Conservation (phyloP, 768 basidiomycete genomes). For the Gymnopilus dilepis region DNA sequence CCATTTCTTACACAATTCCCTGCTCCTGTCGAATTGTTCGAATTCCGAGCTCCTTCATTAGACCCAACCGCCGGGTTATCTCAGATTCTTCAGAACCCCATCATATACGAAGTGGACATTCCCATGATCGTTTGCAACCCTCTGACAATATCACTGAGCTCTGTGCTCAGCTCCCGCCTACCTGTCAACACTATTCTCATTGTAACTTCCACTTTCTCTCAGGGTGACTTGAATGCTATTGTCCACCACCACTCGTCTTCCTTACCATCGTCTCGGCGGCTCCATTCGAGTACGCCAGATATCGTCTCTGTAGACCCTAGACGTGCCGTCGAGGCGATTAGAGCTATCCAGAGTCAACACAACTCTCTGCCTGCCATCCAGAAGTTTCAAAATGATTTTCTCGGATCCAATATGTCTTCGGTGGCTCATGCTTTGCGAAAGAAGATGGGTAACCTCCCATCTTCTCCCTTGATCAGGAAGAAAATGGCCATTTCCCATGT, state of each 20-base stretch:
- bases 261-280: slow-evolving; percentile 19
- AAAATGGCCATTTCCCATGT: slow-evolving; percentile 45
- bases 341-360: slow-evolving; percentile 49
- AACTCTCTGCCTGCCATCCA: slow-evolving; percentile 58
- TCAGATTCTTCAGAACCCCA: slow-evolving; percentile 24
- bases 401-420: slow-evolving; percentile 61
- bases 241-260: slow-evolving; percentile 16
- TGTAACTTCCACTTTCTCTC: slow-evolving; percentile 37
- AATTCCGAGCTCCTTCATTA: slow-evolving; percentile 33
- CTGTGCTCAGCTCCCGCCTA: slow-evolving; percentile 36
- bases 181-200: slow-evolving; percentile 54
- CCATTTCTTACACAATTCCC: slow-evolving; percentile 63
- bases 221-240: slow-evolving; percentile 19
- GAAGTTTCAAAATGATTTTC: slow-evolving; percentile 65
- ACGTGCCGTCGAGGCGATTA: slow-evolving; percentile 61
- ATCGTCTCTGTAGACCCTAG: slow-evolving; percentile 60
- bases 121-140: slow-evolving; percentile 72
- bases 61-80: slow-evolving; percentile 17
- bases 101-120: slow-evolving; percentile 57
- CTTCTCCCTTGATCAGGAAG: slow-evolving; percentile 33
- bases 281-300: slow-evolving; percentile 25
- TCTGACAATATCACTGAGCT: slow-evolving; percentile 50
- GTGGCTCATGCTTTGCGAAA: slow-evolving; percentile 46
- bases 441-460: slow-evolving; percentile 15
- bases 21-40: slow-evolving; percentile 53